These are phyloP conservation scores for Yarrowia hollandica DNA, from an alignment of 805 yeast species.

Conservation along the genomic window DNA sequence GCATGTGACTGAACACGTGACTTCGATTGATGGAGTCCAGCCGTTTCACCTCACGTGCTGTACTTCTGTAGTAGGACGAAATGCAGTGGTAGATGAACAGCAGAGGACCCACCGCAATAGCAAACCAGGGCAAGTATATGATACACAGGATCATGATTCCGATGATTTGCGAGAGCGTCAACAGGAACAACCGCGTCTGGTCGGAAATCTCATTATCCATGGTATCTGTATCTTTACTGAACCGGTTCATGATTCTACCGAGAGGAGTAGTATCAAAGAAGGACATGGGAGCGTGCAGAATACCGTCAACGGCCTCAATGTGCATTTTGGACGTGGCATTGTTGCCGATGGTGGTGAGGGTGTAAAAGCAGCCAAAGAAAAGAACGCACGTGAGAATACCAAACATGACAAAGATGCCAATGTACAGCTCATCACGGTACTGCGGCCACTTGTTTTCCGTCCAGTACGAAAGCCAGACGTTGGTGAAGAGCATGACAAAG, in stretches of 20 bases:
- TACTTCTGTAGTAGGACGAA: slow-evolving; percentile 60
- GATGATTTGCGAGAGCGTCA: slow-evolving; percentile 51
- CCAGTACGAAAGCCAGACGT: slow-evolving; percentile 78
- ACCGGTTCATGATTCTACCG: slow-evolving; percentile 75
- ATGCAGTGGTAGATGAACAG: slow-evolving; percentile 46
- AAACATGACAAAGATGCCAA: slow-evolving; percentile 52
- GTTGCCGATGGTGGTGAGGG: slow-evolving; percentile 46
- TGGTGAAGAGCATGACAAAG: slow-evolving; percentile 59
- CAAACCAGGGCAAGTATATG: slow-evolving; percentile 67
- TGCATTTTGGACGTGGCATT: slow-evolving; percentile 58
- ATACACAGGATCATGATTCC: slow-evolving; percentile 62
- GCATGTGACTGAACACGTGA: slow-evolving; percentile 65
- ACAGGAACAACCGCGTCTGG: slow-evolving; percentile 56
- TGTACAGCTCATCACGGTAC: slow-evolving; percentile 52
- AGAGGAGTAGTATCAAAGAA: slow-evolving; percentile 77
- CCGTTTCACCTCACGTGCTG: slow-evolving; percentile 72
- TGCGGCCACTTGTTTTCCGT: slow-evolving; percentile 49
- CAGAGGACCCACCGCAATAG: slow-evolving; percentile 59
- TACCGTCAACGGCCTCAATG: slow-evolving; percentile 52
- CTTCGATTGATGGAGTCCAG: slow-evolving; percentile 70
- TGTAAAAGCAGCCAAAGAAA: slow-evolving; percentile 46
- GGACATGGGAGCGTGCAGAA: slow-evolving; percentile 72
- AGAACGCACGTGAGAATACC: slow-evolving; percentile 54
- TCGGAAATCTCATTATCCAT: slow-evolving; percentile 67
- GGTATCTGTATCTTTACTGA: slow-evolving; percentile 77